phyloP scores from a whole-genome alignment of 306 rosid species.

The Cicer arietinum region DNA sequence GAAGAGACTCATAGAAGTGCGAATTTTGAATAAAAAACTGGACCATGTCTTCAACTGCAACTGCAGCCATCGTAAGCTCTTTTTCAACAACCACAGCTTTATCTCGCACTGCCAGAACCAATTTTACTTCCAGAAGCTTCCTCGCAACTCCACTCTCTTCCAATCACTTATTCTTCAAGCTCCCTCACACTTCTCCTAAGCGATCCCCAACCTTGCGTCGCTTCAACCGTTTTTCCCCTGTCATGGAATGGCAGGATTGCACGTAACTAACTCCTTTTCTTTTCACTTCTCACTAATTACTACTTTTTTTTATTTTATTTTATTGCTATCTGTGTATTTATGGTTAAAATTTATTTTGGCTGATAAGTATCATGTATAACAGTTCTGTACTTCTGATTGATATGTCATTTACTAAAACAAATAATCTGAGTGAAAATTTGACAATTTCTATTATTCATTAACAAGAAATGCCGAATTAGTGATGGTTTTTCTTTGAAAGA shows the following conservation, averaged over 20 bases:
- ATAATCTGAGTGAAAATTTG: background rate
- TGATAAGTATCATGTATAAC: background rate
- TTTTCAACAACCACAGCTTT: slow-evolving; percentile 41
- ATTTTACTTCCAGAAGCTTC: slow-evolving; percentile 44
- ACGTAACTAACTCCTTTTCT: slow-evolving; percentile 59
- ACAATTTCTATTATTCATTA: background rate
- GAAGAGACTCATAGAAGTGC: background rate
- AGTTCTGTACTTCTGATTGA: background rate
- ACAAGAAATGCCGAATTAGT: background rate
- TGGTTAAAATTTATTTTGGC: background rate
- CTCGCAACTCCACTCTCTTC: slow-evolving; percentile 48
- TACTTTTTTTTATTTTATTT: background rate
- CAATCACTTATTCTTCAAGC: slow-evolving; percentile 48
- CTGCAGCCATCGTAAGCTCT: slow-evolving; percentile 24
- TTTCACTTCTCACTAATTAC: background rate
- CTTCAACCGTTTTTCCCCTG: slow-evolving; percentile 60
- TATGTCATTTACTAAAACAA: background rate
- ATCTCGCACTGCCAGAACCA: slow-evolving; percentile 34
- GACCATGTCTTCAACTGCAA: slow-evolving; percentile 57
- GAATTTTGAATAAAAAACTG: background rate
- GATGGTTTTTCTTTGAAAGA: background rate
- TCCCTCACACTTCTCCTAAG: slow-evolving; percentile 45
- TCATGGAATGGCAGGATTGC: slow-evolving; percentile 99
- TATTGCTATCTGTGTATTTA: background rate
- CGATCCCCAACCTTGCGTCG: slow-evolving; percentile 50